A percentile compares a stretch with the other conserved stretches of the same genome.
phyloP scores from a whole-genome alignment of 306 rosid genomes.

The Castanea mollissima region DNA sequence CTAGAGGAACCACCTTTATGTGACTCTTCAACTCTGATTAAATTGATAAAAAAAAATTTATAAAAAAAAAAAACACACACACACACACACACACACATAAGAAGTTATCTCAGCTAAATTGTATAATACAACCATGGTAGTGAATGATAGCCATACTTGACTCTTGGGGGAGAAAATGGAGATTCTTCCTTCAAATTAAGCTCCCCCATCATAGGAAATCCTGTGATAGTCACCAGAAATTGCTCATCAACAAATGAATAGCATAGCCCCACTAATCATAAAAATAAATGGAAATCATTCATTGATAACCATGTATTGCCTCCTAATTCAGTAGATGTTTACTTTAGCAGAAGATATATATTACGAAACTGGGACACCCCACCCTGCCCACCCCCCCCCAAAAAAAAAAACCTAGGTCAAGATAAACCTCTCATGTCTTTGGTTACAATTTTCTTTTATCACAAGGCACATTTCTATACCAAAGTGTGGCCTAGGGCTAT shows the following conservation, averaged over 20 bases:
- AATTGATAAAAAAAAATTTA: constrained; percentile 26
- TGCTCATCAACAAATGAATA: constrained; percentile 16
- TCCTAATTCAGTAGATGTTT: constrained; percentile 12
- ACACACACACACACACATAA: constrained; percentile 14
- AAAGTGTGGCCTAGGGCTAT: background rate
- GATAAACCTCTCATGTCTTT: background rate
- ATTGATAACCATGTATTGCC: constrained; percentile 2
- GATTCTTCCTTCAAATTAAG: constrained; percentile 77
- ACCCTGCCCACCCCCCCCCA: no score
- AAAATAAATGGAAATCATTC: constrained; percentile 21
- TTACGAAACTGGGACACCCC: no score
- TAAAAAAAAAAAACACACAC: background rate
- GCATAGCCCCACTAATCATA: constrained; percentile 5
- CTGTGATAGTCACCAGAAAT: constrained; percentile 36
- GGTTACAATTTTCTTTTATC: background rate
- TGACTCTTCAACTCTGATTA: constrained; percentile 75
- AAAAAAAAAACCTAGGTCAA: background rate
- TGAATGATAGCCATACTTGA: constrained; percentile 58
- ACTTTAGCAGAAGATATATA: constrained; percentile 11
- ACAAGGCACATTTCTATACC: background rate
- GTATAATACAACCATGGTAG: constrained; percentile 12
- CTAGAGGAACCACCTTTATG: constrained; percentile 63
- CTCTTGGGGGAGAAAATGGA: constrained; percentile 73
- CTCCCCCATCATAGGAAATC: constrained; percentile 61
- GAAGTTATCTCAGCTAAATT: constrained; percentile 13